Percentiles rank a stretch among this genome's conserved stretches.
Conservation (phyloP, 2,329 filamentous ascomycete species). For the Colletotrichum tamarilloi region DNA sequence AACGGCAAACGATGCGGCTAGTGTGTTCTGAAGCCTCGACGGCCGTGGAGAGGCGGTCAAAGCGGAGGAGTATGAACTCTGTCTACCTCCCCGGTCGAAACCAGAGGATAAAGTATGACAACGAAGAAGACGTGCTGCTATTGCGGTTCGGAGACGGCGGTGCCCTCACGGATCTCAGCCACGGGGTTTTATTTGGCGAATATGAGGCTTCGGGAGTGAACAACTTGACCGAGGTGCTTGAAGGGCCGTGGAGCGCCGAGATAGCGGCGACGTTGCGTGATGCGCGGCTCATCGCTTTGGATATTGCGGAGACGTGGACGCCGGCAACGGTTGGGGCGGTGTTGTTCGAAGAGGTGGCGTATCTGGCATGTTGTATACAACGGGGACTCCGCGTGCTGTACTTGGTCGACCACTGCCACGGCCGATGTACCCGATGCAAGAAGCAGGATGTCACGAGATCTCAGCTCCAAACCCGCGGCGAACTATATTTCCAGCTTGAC, state of each 20-base stretch:
- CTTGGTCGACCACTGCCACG: conserved; percentile 43
- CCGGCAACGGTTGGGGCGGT: conserved; percentile 32
- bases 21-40: conserved; percentile 32
- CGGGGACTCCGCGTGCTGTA: conserved; percentile 44
- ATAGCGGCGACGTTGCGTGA: conserved; percentile 40
- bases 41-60: neutral
- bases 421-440: conserved; percentile 40
- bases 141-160: conserved; percentile 40
- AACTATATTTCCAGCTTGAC: conserved; percentile 40
- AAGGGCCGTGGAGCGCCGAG: conserved; percentile 44
- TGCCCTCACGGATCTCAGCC: conserved; percentile 11
- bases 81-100: conserved; percentile 42
- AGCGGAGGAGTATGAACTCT: conserved; percentile 32
- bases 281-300: conserved; percentile 42
- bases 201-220: conserved; percentile 21
- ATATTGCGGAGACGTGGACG: conserved; percentile 42
- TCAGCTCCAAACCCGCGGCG: conserved; percentile 36
- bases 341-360: conserved; percentile 42
- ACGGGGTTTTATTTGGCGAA: conserved; percentile 25
- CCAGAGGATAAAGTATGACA: conserved; percentile 39
- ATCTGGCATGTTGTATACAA: conserved; percentile 44
- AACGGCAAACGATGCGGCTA: conserved; percentile 14
- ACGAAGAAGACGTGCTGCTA: conserved; percentile 42
- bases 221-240: conserved; percentile 37
- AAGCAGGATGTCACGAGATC: conserved; percentile 23